Evolutionary conservation across 768 basidiomycete genomes (phyloP), one percentile per base, ranked within the genome.

Genomic region (Boletellus ananas): DNA sequence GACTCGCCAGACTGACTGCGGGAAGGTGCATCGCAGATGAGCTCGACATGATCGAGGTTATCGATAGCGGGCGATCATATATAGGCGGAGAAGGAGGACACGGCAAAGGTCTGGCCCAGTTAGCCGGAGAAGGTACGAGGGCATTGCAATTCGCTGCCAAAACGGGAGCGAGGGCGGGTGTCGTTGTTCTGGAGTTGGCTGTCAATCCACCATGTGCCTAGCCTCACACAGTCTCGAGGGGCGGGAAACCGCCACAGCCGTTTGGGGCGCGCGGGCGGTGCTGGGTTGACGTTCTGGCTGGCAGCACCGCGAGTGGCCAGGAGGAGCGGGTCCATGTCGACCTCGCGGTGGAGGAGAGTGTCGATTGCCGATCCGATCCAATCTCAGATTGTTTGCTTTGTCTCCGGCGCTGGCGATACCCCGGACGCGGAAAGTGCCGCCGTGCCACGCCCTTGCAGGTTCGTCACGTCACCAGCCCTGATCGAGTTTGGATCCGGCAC

Each of bases 351-450:
- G 38, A 45, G 31, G 43, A 21, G 35, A 18, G 6, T 14, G 45
- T 36, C 21, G 61, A 61, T 64, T 53, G 31, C 10, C n/a, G 50
- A 62, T 63, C 52, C 50, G 16, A 3, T 14, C n/a, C 34, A 46
- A 68, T 68, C 64, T 67, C 6, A 67, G 66, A 67, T 67, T 58
- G 53, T 58, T 63, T 57, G 18, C 40, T 59, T 57, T 67, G 62
- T 57, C 42, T 62, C 66, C 66, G 66, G 66, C 54, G 59, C 60
- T 66, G 63, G 48, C 43, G 47, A 63, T 55, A 39, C 66, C 66
- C 66, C 66, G 66, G 54, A 63, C 43, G 34, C 68, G 68, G 68
- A 8, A 50, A 60, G 33, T 63, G 25, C 66, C 68, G 56, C 27
- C 16, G 23, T 38, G 34, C 47, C 49, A 47, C 55, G 45, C 31